Evolutionary conservation across 2,329 filamentous ascomycete genomes (phyloP).

Genomic region (Aspergillus hiratsukae): DNA sequence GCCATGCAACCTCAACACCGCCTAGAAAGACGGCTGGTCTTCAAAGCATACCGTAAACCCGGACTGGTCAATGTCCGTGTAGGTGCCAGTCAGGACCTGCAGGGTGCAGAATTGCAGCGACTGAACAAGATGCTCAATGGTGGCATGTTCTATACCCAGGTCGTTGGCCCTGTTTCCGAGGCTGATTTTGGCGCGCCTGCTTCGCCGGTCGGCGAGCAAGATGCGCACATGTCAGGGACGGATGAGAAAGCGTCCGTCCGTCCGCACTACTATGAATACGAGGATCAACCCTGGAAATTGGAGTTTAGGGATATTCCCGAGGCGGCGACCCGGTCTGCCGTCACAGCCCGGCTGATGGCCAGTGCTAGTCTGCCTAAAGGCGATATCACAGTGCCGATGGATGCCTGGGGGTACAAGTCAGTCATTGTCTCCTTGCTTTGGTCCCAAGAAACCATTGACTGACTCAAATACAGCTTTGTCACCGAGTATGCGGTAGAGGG

Average conservation of each 20-base stretch:
- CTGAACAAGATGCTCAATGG: constrained; percentile 46
- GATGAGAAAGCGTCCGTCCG: constrained; percentile 13
- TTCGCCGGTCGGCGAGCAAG: constrained; percentile 20
- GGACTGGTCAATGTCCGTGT: constrained; percentile 36
- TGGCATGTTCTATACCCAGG: constrained; percentile 51
- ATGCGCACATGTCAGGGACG: constrained; percentile 31
- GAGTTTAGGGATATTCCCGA: constrained; percentile 49
- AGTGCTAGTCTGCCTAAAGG: constrained; percentile 47
- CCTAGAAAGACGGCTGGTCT: constrained; percentile 55
- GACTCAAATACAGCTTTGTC: constrained; percentile 43
- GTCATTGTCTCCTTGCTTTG: constrained; percentile 18
- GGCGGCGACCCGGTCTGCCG: constrained; percentile 48
- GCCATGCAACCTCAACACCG: constrained; percentile 56
- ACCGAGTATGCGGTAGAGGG: constrained; percentile 56
- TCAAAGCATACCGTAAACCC: constrained; percentile 51
- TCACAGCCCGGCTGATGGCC: constrained; percentile 51
- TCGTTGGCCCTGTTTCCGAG: constrained; percentile 44
- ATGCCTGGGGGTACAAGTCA: constrained; percentile 51
- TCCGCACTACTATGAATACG: constrained; percentile 26
- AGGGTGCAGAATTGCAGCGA: constrained; percentile 41
- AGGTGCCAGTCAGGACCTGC: constrained; percentile 44
- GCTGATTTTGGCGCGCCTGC: constrained; percentile 29
- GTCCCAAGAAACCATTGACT: constrained; percentile 7
- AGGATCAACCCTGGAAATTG: constrained; percentile 40
- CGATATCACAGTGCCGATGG: constrained; percentile 49